Conservation (phyloP, 1,284 basidiomycete genomes). For the Rhodotorula sp. region DNA sequence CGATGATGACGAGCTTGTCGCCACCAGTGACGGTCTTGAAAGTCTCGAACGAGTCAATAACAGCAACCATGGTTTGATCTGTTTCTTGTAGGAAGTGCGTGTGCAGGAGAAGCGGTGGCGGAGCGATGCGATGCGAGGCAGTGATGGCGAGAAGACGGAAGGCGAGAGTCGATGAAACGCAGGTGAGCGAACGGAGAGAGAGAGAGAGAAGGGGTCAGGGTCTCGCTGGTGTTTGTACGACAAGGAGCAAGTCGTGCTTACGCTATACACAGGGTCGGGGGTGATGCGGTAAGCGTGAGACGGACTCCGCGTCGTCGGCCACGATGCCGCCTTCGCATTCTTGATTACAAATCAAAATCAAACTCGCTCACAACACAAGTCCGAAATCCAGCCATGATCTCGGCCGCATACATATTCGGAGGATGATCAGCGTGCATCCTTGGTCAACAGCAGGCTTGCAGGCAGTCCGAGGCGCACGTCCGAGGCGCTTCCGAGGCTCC, state of each 20-base stretch:
- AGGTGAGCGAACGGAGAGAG: neutral
- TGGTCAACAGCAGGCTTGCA: no score
- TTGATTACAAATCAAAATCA: no score
- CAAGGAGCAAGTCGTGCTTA: neutral
- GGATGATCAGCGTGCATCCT: no score
- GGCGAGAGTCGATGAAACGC: neutral
- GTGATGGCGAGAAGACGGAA: neutral
- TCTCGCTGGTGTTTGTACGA: neutral
- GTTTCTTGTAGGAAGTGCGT: neutral
- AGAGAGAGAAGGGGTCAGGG: neutral
- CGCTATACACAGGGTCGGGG: no score
- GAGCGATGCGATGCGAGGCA: neutral
- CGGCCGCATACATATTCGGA: no score
- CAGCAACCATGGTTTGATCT: constrained; percentile 52
- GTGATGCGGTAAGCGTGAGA: no score
- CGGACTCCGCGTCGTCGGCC: no score
- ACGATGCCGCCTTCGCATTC: no score
- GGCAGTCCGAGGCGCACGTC: no score
- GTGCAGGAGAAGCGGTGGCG: neutral
- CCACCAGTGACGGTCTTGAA: constrained; percentile 60
- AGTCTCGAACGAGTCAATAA: constrained; percentile 58
- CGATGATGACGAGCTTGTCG: constrained; percentile 63
- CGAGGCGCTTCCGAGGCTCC: no score
- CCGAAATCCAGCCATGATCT: no score
- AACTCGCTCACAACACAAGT: no score